Evolutionary conservation across 2,329 filamentous ascomycete genomes (phyloP), one percentile per base, ranked within the genome.

Genomic region (Fusarium metavorans): DNA sequence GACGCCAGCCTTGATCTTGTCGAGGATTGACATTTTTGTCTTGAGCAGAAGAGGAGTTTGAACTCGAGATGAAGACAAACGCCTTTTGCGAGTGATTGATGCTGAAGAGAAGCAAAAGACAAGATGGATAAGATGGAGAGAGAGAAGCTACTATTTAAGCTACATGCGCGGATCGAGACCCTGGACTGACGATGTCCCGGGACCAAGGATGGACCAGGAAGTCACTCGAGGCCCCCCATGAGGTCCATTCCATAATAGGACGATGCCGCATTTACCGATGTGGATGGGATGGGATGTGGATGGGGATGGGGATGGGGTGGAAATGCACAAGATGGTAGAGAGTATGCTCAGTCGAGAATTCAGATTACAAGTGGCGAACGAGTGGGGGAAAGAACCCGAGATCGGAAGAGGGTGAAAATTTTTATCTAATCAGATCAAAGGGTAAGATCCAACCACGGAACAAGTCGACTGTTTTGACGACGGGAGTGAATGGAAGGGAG

Each of bases 361-460:
- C 68, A 68, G 50, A 66, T 75, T 64, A 64, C 34, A 61, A 67
- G 69, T 70, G 72, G 69, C 72, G 57, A 67, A 39, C 37, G 56
- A 63, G 69, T 75, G 69, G 69, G 67, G 68, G 69, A 68, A 61
- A 14, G 60, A 20, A 66, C 58, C 72, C 72, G 68, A 74, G 67
- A 71, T 73, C 67, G 73, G 73, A 72, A 76, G 64, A 68, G 39
- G 48, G 61, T 63, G 59, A 66, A 64, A 45, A 23, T 64, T 75
- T 68, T 61, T 61, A 76, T 76, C 74, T 76, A 73, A 76, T 76
- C 74, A 71, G 74, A 76, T 76, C 66, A 67, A 73, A 64, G 64
- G 74, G 75, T 76, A 62, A 76, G 74, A 76, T 76, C 69, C 60
- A 67, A 50, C 41, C 59, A 52, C 39, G 16, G 20, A 20, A 16